Percentiles rank a stretch among this genome's conserved stretches.
These are phyloP conservation scores for Suillus discolor DNA, from an alignment of 768 basidiomycete genomes.

Conservation along the genomic window DNA sequence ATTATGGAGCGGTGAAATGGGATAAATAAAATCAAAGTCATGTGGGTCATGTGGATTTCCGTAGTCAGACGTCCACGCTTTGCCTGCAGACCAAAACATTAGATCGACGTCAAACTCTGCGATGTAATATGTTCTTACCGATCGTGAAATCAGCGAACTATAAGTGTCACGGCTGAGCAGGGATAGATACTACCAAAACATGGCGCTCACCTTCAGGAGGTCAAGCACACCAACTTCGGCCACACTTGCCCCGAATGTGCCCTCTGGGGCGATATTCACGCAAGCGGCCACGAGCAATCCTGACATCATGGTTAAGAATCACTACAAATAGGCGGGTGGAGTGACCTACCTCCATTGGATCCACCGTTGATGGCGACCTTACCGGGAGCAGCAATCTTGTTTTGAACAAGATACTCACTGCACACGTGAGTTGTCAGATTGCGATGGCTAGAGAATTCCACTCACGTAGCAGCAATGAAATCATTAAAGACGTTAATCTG, in stretches of 20 bases:
- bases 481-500: slow-evolving; percentile 80
- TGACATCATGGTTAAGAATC: slow-evolving; percentile 26
- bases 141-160: slow-evolving; percentile 80
- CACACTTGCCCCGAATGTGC: slow-evolving; percentile 74
- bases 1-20: slow-evolving; percentile 81
- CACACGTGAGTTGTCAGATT: slow-evolving; percentile 7
- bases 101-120: background rate
- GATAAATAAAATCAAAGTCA: slow-evolving; percentile 85
- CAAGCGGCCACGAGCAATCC: slow-evolving; percentile 86
- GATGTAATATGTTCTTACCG: slow-evolving; percentile 40
- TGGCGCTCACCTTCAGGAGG: slow-evolving; percentile 61
- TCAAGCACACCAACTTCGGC: slow-evolving; percentile 85
- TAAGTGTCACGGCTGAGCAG: background rate
- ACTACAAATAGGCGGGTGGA: background rate
- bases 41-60: slow-evolving; percentile 73
- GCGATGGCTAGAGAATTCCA: slow-evolving; percentile 8
- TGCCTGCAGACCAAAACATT: slow-evolving; percentile 42
- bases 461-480: slow-evolving; percentile 80
- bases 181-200: background rate
- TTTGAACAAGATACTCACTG: slow-evolving; percentile 72
- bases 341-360: slow-evolving; percentile 72
- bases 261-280: slow-evolving; percentile 76
- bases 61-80: slow-evolving; percentile 80
- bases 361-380: slow-evolving; percentile 80
- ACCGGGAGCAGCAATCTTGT: slow-evolving; percentile 66